Evolutionary conservation across 805 yeast genomes (phyloP), one percentile per base, ranked within the genome.

Genomic region (Yarrowia sp.): DNA sequence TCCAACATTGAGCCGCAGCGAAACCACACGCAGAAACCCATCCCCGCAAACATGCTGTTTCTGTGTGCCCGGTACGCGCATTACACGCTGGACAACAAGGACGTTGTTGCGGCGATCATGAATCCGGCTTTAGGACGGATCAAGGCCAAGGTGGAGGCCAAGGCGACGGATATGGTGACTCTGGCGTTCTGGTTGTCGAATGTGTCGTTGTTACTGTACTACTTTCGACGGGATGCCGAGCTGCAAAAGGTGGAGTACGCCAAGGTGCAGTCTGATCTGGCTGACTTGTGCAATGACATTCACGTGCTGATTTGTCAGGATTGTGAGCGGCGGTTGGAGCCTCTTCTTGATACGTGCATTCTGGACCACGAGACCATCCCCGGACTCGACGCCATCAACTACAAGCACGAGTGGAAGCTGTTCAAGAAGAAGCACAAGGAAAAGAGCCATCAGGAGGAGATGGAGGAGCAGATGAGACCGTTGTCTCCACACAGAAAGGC

Each of bases 131-230:
- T 72, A 11, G 69, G 74, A 8, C 74, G 79, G 8, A 75, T 79
- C 51, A 67, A 71, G 42, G 68, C 73, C 8, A 72, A 69, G 2
- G 71, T 74, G n/a, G 71, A 71, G 43, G 70, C 71, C n/a, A 74
- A 74, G 53, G 69, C 68, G 18, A 72, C 73, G 15, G 82, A 79
- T 64, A 70, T 79, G 66, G 77, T 79, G n/a, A 75, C 69, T 63
- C 57, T 76, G 67, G 87, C 96, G 60, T 93, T 91, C 74, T 95
- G 98, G 98, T 82, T 95, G 41, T 86, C 96, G 4, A 87, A 89
- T 31, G 73, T 89, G 50, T 89, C 89, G 66, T 86, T 89, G 69
- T 76, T 93, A 60, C 86, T 88, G 71, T 93, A 88, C 74, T 93
- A 90, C 74, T 72, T 93, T 38, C 78, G 84, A 47, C 85, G 89